Evolutionary conservation across 73 alveolate genomes (phyloP).

Genomic region (Paramecium caudatum): DNA sequence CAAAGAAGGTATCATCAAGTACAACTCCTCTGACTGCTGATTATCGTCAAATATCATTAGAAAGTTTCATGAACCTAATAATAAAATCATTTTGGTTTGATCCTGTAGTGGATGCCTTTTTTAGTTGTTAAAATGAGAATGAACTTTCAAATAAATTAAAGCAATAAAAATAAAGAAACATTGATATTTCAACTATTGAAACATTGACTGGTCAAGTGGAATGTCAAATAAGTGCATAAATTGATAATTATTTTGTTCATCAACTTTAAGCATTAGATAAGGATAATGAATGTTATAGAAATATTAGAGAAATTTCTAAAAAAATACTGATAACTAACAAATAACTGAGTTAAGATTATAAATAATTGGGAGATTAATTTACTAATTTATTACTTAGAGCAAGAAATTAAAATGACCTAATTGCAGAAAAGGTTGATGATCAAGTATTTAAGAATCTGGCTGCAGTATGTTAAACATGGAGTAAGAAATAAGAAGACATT

Average conservation of each 20-base stretch:
- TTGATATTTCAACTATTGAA: not conserved
- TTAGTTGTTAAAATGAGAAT: slow-evolving; percentile 37
- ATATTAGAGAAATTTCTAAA: slow-evolving; percentile 33
- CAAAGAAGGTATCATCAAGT: slow-evolving; percentile 52
- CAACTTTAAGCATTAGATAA: not conserved
- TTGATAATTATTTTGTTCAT: not conserved
- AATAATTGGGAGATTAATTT: not conserved
- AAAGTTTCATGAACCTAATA: slow-evolving; percentile 12
- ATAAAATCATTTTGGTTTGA: slow-evolving; percentile 54
- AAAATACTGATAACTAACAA: not conserved
- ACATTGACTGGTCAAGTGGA: slow-evolving; percentile 47
- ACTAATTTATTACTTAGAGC: not conserved
- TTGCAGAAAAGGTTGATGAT: slow-evolving; percentile 48
- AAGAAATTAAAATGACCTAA: not conserved
- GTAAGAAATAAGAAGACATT: slow-evolving; percentile 38
- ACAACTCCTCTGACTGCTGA: not conserved
- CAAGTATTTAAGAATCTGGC: not conserved
- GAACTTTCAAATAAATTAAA: not conserved
- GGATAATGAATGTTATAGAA: slow-evolving; percentile 3
- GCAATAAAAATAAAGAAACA: not conserved
- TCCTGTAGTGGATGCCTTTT: not conserved
- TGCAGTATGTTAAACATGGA: not conserved
- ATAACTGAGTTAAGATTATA: slow-evolving; percentile 30
- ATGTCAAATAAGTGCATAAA: slow-evolving; percentile 42
- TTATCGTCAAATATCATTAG: slow-evolving; percentile 28